A percentile compares a stretch with the other conserved stretches of the same genome.
Evolutionary conservation across 2,329 filamentous ascomycete genomes (phyloP).

Genomic region (Reticulascus tulasneorum): DNA sequence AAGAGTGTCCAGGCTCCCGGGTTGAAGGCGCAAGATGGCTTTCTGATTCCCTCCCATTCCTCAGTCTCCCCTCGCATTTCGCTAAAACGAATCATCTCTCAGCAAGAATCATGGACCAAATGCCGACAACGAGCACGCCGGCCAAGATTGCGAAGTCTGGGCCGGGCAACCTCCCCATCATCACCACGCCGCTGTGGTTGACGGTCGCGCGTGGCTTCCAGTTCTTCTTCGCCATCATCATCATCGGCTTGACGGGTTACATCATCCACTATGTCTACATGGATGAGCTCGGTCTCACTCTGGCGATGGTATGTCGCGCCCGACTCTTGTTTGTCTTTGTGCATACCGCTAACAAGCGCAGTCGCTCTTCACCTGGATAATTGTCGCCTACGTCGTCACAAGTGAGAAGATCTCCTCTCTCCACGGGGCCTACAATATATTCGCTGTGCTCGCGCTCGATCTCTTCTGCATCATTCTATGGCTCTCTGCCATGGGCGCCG

Average conservation of each 20-base stretch:
- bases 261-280: constrained; percentile 37
- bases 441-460: constrained; percentile 40
- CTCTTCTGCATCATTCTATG: constrained; percentile 41
- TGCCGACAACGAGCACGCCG: too few species aligned
- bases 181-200: constrained; percentile 41
- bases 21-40: too few species aligned
- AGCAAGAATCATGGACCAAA: too few species aligned
- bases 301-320: constrained; percentile 33
- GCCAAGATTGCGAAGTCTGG: neutral
- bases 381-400: constrained; percentile 36
- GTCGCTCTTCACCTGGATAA: constrained; percentile 43
- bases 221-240: constrained; percentile 35
- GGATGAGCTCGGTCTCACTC: constrained; percentile 34
- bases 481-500: constrained; percentile 38
- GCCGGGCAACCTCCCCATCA: constrained; percentile 23
- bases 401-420: constrained; percentile 34
- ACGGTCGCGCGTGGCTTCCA: constrained; percentile 35
- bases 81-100: too few species aligned
- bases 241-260: constrained; percentile 37
- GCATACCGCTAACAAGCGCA: constrained; percentile 15
- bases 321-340: constrained; percentile 4
- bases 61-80: too few species aligned
- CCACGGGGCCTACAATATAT: constrained; percentile 36
- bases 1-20: too few species aligned
- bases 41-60: too few species aligned